A percentile compares a stretch with the other conserved stretches of the same genome.
phyloP scores from a whole-genome alignment of 2,329 filamentous ascomycete species.

The Phaeomoniella chlamydospora region DNA sequence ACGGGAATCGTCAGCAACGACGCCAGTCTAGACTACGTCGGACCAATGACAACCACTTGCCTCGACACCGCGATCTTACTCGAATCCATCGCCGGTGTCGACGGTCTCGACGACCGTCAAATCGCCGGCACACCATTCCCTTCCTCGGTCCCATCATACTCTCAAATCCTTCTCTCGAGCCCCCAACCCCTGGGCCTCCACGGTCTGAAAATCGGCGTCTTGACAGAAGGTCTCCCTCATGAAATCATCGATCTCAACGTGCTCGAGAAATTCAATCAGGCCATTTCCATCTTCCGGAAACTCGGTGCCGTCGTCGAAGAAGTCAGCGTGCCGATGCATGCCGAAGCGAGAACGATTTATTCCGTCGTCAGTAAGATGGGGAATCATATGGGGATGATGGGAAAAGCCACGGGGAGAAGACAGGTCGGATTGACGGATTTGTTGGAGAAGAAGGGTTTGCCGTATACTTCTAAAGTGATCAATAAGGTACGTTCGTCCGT shows the following conservation, averaged over 20 bases:
- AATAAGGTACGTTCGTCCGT: too few relatives aligned
- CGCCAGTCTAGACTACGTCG: slow-evolving; percentile 33
- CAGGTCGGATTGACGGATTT: slow-evolving; percentile 36
- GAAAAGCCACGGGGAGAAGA: slow-evolving; percentile 30
- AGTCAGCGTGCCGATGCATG: slow-evolving; percentile 30
- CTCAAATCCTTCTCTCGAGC: slow-evolving; percentile 3
- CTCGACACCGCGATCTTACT: slow-evolving; percentile 24
- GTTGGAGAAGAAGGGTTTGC: neutral
- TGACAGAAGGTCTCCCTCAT: slow-evolving; percentile 30
- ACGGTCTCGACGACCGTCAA: slow-evolving; percentile 29
- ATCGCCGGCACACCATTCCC: slow-evolving; percentile 9
- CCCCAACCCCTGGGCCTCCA: slow-evolving; percentile 9
- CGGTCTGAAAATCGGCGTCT: slow-evolving; percentile 25
- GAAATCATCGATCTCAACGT: slow-evolving; percentile 24
- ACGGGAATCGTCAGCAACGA: slow-evolving; percentile 31
- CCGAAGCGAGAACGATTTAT: slow-evolving; percentile 3
- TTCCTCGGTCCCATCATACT: slow-evolving; percentile 1
- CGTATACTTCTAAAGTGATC: too few relatives aligned
- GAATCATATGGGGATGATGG: slow-evolving; percentile 19
- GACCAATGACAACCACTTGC: slow-evolving; percentile 24
- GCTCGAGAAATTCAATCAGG: slow-evolving; percentile 24
- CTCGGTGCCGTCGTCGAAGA: slow-evolving; percentile 36
- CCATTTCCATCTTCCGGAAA: slow-evolving; percentile 23
- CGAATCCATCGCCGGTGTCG: slow-evolving; percentile 28
- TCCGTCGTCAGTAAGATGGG: slow-evolving; percentile 14